Evolutionary conservation across 2,329 filamentous ascomycete species (phyloP).

Genomic region (Pyricularia pennisetigena): DNA sequence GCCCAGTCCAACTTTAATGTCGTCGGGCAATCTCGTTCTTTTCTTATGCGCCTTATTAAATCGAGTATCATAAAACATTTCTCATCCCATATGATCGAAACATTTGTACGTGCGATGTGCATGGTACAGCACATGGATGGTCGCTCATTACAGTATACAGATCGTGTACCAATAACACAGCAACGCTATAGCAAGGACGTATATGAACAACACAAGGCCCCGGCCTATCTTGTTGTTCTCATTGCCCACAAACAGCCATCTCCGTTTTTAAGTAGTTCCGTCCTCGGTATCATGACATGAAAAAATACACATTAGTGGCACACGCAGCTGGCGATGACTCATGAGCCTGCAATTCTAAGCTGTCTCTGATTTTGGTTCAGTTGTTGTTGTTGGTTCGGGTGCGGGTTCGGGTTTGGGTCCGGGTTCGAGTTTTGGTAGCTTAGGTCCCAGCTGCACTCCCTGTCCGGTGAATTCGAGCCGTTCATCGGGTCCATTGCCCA

Average conservation of each 20-base stretch:
- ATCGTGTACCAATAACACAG: background rate
- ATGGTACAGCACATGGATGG: background rate
- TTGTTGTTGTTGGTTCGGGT: background rate
- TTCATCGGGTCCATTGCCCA: constrained; percentile 1
- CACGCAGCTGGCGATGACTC: background rate
- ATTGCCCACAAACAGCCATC: background rate
- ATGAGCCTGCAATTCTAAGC: background rate
- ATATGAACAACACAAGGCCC: background rate
- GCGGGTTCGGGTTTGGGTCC: too few relatives aligned
- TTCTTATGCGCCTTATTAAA: background rate
- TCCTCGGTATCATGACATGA: background rate
- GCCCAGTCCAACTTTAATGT: background rate
- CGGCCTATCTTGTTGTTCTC: background rate
- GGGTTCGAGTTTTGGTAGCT: background rate
- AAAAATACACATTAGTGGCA: background rate
- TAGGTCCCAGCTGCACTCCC: background rate
- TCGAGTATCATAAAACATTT: background rate
- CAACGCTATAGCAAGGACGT: background rate
- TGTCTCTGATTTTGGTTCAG: background rate
- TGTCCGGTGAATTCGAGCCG: background rate
- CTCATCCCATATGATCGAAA: background rate
- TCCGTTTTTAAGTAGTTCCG: background rate
- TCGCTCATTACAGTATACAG: background rate
- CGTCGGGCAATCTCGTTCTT: background rate
- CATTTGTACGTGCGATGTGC: background rate